Evolutionary conservation across 2,329 filamentous ascomycete genomes (phyloP).

Genomic region (Fusarium verticillioides): DNA sequence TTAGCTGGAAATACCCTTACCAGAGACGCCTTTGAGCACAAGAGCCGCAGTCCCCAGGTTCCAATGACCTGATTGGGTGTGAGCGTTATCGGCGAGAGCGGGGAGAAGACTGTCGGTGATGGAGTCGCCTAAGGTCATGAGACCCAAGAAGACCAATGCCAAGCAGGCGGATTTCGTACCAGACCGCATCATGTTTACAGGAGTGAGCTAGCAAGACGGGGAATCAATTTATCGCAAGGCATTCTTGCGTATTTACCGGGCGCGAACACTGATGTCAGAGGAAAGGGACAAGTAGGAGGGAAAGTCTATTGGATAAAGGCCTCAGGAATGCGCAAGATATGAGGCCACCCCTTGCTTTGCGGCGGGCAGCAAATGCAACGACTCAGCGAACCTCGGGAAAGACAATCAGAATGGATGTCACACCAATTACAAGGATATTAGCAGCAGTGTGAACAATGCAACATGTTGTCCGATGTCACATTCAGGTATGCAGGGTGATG

Average conservation of each 20-base stretch:
- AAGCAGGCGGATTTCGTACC: neutral
- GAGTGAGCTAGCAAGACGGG: neutral
- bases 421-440: neutral
- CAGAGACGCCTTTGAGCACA: neutral
- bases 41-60: neutral
- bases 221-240: neutral
- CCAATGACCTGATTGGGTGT: neutral
- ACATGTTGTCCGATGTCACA: neutral
- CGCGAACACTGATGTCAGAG: no score
- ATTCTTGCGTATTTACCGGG: neutral
- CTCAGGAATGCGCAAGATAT: rapidly evolving
- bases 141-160: neutral
- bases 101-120: neutral
- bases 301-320: rapidly evolving
- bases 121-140: neutral
- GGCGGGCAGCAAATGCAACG: neutral
- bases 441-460: neutral
- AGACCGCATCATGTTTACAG: neutral
- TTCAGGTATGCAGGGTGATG: neutral
- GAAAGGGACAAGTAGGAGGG: neutral
- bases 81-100: neutral
- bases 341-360: neutral
- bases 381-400: neutral
- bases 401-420: neutral
- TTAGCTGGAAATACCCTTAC: neutral